These are phyloP conservation scores for Syzygium aromaticum DNA, from an alignment of 345 rosid genomes.

Conservation along the genomic window DNA sequence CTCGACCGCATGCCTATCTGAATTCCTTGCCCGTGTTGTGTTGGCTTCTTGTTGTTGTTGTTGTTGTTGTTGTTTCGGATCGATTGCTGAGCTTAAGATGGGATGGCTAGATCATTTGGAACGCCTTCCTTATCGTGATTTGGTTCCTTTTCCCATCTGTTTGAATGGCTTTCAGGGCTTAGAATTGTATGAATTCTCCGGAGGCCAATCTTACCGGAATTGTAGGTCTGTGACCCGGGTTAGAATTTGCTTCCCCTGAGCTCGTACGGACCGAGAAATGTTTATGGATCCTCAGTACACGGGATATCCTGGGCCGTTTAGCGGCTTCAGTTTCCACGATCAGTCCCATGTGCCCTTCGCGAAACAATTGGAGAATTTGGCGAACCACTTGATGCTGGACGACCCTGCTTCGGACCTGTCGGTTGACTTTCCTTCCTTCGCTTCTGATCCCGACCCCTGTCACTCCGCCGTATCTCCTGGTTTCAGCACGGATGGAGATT, in stretches of 20 bases:
- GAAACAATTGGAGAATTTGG: background rate
- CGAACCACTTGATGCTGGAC: constrained; percentile 22
- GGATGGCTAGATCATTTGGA: background rate
- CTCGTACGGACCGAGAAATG: constrained; percentile 1
- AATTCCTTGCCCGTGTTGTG: background rate
- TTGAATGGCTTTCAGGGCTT: background rate
- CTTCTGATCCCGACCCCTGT: constrained; percentile 14
- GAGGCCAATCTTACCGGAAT: background rate
- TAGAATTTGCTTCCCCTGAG: constrained; percentile 1
- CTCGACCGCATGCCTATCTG: background rate
- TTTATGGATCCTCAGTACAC: constrained; percentile 2
- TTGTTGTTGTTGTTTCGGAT: background rate
- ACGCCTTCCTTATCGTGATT: background rate
- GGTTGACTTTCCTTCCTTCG: constrained; percentile 8
- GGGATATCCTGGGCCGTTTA: background rate
- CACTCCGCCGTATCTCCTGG: constrained; percentile 7
- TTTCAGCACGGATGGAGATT: constrained; percentile 21
- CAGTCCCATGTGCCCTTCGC: background rate
- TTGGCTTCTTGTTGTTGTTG: background rate
- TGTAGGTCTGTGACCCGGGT: background rate
- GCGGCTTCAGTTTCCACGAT: background rate
- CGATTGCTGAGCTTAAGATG: background rate
- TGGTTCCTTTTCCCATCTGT: background rate
- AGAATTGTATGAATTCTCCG: background rate
- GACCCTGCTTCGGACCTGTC: constrained; percentile 25